Conservation (phyloP, 805 yeast genomes). For the Myxozyma sirexii region DNA sequence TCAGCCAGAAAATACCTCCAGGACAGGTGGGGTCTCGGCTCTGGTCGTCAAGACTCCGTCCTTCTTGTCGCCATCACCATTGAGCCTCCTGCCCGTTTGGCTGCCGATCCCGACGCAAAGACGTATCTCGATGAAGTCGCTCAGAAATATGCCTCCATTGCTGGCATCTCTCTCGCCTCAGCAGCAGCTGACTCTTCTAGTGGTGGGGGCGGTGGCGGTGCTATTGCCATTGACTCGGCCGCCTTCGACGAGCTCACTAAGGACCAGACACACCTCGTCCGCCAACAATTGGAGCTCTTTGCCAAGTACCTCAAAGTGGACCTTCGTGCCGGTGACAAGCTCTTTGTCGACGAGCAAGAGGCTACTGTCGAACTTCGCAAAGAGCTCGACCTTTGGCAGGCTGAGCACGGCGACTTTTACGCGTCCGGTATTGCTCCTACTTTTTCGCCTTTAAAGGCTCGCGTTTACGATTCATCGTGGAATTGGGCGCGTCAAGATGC, state of each 20-base stretch:
- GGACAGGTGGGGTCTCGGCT: constrained; percentile 86
- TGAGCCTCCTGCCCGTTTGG: constrained; percentile 91
- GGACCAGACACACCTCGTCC: constrained; percentile 69
- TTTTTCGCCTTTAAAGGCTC: constrained; percentile 89
- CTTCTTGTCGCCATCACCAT: constrained; percentile 78
- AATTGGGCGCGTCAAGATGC: constrained; percentile 99
- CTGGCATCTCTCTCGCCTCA: constrained; percentile 75
- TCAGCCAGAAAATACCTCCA: constrained; percentile 90
- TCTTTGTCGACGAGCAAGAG: constrained; percentile 79
- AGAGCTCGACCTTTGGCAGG: constrained; percentile 88
- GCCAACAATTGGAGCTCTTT: constrained; percentile 83
- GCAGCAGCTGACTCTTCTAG: constrained; percentile 61
- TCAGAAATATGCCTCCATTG: constrained; percentile 79
- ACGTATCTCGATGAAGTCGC: constrained; percentile 80
- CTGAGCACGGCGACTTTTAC: constrained; percentile 91
- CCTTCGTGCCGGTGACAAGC: constrained; percentile 86
- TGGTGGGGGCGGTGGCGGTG: constrained; percentile 65
- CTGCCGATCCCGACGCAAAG: constrained; percentile 85
- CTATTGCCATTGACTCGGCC: constrained; percentile 90
- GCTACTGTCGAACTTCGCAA: constrained; percentile 80
- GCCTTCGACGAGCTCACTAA: constrained; percentile 83
- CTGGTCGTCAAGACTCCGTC: constrained; percentile 93
- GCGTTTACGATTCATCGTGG: constrained; percentile 97
- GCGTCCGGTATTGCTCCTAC: constrained; percentile 89
- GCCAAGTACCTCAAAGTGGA: constrained; percentile 95